Percentiles rank a stretch among this genome's conserved stretches.
Conservation (phyloP, 2,329 filamentous ascomycete species). For the Pezicula radicicola region DNA sequence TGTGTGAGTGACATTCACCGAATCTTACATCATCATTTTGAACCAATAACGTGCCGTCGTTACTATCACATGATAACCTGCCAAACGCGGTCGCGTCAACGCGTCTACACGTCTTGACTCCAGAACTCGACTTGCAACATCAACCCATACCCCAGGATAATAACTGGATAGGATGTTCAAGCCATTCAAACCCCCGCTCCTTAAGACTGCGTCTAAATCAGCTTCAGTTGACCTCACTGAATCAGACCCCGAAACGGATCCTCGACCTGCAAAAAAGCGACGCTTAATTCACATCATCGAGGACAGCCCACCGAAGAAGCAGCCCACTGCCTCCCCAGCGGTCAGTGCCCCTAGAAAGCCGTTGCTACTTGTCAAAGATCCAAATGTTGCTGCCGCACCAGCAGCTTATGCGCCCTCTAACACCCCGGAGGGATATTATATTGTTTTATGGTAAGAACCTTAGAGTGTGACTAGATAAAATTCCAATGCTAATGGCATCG, state of each 20-base stretch:
- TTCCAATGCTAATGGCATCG: constrained; percentile 2
- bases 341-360: constrained; percentile 26
- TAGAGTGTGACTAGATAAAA: neutral
- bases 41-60: too few species aligned
- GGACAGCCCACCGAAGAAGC: constrained; percentile 13
- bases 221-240: constrained; percentile 10
- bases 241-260: constrained; percentile 16
- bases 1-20: too few species aligned
- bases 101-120: neutral
- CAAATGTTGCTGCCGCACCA: constrained; percentile 1
- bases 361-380: constrained; percentile 23
- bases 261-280: constrained; percentile 23
- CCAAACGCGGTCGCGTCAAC: neutral
- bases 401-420: constrained; percentile 1
- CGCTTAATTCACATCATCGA: constrained; percentile 22
- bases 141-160: neutral
- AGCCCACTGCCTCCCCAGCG: constrained; percentile 11
- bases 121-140: neutral
- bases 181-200: constrained; percentile 28
- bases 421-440: constrained; percentile 26
- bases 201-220: constrained; percentile 15
- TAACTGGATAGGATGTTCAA: constrained; percentile 24
- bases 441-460: constrained; percentile 26
- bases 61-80: neutral
- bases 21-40: too few species aligned